A percentile compares a stretch with the other conserved stretches of the same genome.
Evolutionary conservation across 2,329 filamentous ascomycete species (phyloP).

Genomic region (Colletotrichum magnum): DNA sequence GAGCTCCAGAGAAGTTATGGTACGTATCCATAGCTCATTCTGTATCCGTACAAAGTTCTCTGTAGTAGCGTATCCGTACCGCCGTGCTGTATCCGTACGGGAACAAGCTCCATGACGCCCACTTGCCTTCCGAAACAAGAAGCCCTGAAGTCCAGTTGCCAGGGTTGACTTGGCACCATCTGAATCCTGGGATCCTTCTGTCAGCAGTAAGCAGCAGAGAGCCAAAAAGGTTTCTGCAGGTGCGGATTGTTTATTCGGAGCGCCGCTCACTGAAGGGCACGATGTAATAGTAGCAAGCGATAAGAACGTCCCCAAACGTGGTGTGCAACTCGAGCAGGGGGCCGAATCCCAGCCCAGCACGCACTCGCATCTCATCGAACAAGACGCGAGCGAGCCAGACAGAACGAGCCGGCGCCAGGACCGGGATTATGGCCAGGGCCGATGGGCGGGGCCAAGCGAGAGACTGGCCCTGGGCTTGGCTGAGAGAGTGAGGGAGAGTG

Average conservation of each 20-base stretch:
- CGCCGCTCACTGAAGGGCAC: slow-evolving; percentile 14
- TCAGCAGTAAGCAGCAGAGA: slow-evolving; percentile 15
- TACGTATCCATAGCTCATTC: neutral
- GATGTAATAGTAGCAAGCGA: slow-evolving; percentile 17
- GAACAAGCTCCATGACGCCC: slow-evolving; percentile 27
- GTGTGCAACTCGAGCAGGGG: slow-evolving; percentile 16
- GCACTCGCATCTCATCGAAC: slow-evolving; percentile 21
- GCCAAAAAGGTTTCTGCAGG: slow-evolving; percentile 12
- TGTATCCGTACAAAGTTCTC: neutral
- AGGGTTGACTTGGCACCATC: slow-evolving; percentile 27
- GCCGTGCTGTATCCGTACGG: slow-evolving; percentile 9
- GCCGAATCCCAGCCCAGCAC: slow-evolving; percentile 22
- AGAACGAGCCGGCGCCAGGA: slow-evolving; percentile 17
- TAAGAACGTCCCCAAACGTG: slow-evolving; percentile 27
- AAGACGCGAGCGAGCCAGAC: slow-evolving; percentile 11
- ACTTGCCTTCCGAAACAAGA: slow-evolving; percentile 35
- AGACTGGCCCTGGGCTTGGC: slow-evolving; percentile 29
- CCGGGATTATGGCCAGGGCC: slow-evolving; percentile 21
- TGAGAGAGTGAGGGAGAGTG: slow-evolving; percentile 33
- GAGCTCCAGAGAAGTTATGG: slow-evolving; percentile 12
- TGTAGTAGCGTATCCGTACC: slow-evolving; percentile 1
- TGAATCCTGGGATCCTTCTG: slow-evolving; percentile 9
- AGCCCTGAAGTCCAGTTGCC: slow-evolving; percentile 15
- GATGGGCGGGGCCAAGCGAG: slow-evolving; percentile 38
- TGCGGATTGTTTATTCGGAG: slow-evolving; percentile 22